Evolutionary conservation across 345 rosid genomes (phyloP).

Genomic region (Hibiscus mutabilis): DNA sequence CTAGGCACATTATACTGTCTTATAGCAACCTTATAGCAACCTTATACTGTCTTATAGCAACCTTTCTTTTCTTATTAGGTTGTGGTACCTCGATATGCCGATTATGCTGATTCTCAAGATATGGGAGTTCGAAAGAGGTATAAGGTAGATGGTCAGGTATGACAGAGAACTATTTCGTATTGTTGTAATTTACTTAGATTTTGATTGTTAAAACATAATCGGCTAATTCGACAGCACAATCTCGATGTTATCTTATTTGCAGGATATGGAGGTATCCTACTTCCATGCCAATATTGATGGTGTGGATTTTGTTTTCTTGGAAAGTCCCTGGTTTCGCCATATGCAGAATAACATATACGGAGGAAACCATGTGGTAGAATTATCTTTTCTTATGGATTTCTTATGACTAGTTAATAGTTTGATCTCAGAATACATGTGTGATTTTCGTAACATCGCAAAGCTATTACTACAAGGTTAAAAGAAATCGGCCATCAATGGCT

Average conservation of each 20-base stretch:
- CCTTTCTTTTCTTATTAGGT: slow-evolving; percentile 45
- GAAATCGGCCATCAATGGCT: not conserved
- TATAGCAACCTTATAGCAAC: too few relatives aligned
- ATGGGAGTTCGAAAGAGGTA: slow-evolving; percentile 62
- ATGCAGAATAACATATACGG: slow-evolving; percentile 57
- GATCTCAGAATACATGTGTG: not conserved
- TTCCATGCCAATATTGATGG: slow-evolving; percentile 86
- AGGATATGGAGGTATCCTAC: slow-evolving; percentile 79
- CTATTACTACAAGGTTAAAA: not conserved
- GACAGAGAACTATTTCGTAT: slow-evolving; percentile 21
- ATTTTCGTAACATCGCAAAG: not conserved
- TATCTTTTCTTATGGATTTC: slow-evolving; percentile 7
- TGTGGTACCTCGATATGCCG: slow-evolving; percentile 78
- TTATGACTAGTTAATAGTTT: not conserved
- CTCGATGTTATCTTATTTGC: slow-evolving; percentile 21
- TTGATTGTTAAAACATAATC: not conserved
- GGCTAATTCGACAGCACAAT: not conserved
- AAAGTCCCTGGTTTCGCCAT: slow-evolving; percentile 52
- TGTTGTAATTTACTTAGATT: not conserved
- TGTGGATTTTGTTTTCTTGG: slow-evolving; percentile 91
- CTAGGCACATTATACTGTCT: not conserved
- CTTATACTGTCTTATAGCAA: not conserved
- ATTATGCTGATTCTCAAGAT: slow-evolving; percentile 56
- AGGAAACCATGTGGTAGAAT: slow-evolving; percentile 67
- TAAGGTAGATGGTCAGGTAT: slow-evolving; percentile 85